Evolutionary conservation across 2,329 filamentous ascomycete species (phyloP).

Genomic region (Podosphaera xanthii): DNA sequence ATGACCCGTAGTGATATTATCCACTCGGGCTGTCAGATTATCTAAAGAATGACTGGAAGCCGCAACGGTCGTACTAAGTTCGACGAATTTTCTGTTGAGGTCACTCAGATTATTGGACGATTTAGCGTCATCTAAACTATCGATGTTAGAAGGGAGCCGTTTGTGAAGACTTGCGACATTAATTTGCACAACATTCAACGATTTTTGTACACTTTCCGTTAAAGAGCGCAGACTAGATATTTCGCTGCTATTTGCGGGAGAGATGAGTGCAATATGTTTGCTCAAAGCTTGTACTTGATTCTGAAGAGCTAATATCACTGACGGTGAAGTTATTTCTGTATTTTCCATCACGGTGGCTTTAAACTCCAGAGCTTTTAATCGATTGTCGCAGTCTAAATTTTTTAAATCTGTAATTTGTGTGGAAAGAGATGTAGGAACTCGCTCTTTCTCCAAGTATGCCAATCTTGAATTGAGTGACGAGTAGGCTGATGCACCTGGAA

Average conservation of each 20-base stretch:
- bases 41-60: background rate
- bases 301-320: background rate
- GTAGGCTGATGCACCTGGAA: background rate
- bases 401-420: background rate
- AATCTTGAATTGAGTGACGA: background rate
- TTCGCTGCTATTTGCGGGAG: background rate
- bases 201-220: background rate
- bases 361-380: background rate
- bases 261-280: background rate
- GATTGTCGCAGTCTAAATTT: background rate
- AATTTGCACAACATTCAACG: background rate
- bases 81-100: background rate
- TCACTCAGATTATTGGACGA: background rate
- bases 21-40: background rate
- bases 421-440: background rate
- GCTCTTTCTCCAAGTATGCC: background rate
- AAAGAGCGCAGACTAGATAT: background rate
- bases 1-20: slow-evolving; percentile 1
- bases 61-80: background rate
- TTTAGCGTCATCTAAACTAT: background rate
- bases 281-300: background rate
- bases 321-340: background rate
- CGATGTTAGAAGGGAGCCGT: background rate
- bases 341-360: background rate
- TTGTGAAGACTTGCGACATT: background rate